Conservation (phyloP, 2,329 filamentous ascomycete genomes). For the Thelonectria discophora region DNA sequence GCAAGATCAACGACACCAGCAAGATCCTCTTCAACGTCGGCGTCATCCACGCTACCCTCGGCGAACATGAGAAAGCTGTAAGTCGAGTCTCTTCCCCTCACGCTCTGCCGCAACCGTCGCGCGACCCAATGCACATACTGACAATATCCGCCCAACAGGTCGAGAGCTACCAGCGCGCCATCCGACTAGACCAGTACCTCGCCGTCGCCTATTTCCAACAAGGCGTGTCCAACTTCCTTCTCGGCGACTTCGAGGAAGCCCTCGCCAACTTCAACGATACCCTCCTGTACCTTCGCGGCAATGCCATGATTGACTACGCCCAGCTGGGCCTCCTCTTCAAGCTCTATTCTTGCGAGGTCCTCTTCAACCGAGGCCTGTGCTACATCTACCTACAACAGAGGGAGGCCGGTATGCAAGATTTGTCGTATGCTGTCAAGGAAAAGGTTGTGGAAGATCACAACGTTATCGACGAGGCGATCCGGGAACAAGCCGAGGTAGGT, state of each 20-base stretch:
- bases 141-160: slow-evolving; percentile 64
- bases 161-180: slow-evolving; percentile 91
- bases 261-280: slow-evolving; percentile 99
- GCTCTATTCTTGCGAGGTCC: slow-evolving; percentile 94
- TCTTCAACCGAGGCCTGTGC: slow-evolving; percentile 96
- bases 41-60: slow-evolving; percentile 95
- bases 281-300: slow-evolving; percentile 90
- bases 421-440: slow-evolving; percentile 90
- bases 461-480: slow-evolving; percentile 96
- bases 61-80: slow-evolving; percentile 95
- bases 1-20: slow-evolving; percentile 89
- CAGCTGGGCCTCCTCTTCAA: slow-evolving; percentile 96
- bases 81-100: slow-evolving; percentile 48
- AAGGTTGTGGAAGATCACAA: slow-evolving; percentile 97
- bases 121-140: slow-evolving; percentile 30
- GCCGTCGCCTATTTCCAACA: slow-evolving; percentile 99
- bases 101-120: neutral
- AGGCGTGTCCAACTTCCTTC: slow-evolving; percentile 95
- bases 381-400: slow-evolving; percentile 97
- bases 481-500: slow-evolving; percentile 86
- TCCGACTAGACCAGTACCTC: slow-evolving; percentile 91
- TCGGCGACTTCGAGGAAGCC: slow-evolving; percentile 97
- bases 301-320: slow-evolving; percentile 97
- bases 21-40: slow-evolving; percentile 99
- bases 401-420: slow-evolving; percentile 88